Evolutionary conservation across 805 yeast genomes (phyloP).

Genomic region (Spathaspora girioi): DNA sequence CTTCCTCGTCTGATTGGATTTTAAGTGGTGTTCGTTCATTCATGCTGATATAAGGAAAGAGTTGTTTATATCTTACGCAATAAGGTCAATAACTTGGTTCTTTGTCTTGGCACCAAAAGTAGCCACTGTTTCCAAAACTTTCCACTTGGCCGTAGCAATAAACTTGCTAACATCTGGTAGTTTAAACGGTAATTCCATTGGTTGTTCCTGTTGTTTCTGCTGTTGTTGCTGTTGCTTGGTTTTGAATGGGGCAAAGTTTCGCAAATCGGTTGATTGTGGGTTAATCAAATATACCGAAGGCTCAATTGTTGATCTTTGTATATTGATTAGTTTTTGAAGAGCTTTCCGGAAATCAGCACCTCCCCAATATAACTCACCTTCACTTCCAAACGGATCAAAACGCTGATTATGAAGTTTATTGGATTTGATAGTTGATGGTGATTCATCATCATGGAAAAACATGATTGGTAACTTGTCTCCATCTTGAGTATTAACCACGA

Average conservation of each 20-base stretch:
- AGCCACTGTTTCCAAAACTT: constrained; percentile 78
- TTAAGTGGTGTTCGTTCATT: constrained; percentile 15
- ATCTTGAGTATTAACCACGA: constrained; percentile 66
- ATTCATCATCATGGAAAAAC: constrained; percentile 90
- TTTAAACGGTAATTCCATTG: constrained; percentile 17
- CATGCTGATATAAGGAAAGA: constrained; percentile 10
- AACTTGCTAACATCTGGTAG: constrained; percentile 44
- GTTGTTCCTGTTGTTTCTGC: background rate
- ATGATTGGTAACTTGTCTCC: constrained; percentile 74
- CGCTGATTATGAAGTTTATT: constrained; percentile 56
- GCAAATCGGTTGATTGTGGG: constrained; percentile 65
- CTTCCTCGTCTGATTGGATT: constrained; percentile 1
- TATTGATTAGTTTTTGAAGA: constrained; percentile 51
- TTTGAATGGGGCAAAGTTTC: constrained; percentile 48
- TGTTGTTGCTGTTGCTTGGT: constrained; percentile 10
- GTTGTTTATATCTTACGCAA: constrained; percentile 35
- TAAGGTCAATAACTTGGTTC: constrained; percentile 58
- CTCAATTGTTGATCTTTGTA: constrained; percentile 70
- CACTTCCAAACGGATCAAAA: constrained; percentile 70
- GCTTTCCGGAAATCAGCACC: constrained; percentile 71
- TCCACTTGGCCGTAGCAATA: constrained; percentile 78
- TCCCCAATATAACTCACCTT: constrained; percentile 76
- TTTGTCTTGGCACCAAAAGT: constrained; percentile 53
- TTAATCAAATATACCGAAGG: constrained; percentile 71
- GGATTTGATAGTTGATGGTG: constrained; percentile 66